These are phyloP conservation scores for Magnaporthales sp. DNA, from an alignment of 2,329 filamentous ascomycete genomes.

Conservation along the genomic window DNA sequence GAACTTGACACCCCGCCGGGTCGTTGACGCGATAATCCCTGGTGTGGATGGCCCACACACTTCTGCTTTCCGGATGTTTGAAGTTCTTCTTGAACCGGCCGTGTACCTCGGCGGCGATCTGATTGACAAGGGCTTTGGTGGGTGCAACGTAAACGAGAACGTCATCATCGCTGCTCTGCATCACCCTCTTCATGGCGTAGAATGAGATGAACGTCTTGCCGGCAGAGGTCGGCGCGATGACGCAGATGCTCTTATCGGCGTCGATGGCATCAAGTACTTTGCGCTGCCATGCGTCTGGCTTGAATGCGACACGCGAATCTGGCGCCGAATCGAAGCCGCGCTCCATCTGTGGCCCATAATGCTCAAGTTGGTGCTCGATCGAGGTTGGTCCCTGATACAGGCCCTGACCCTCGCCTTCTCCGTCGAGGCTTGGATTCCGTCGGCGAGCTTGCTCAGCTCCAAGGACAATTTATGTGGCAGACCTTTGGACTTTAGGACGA, in stretches of 20 bases:
- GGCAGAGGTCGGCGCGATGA: no score
- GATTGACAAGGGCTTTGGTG: constrained; percentile 70
- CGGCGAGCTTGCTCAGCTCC: constrained; percentile 6
- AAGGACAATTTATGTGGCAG: constrained; percentile 8
- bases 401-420: constrained; percentile 1
- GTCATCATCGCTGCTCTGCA: constrained; percentile 59
- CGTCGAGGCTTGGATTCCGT: background rate
- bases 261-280: constrained; percentile 68
- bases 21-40: constrained; percentile 69
- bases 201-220: constrained; percentile 82
- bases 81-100: constrained; percentile 64
- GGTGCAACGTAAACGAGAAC: constrained; percentile 73
- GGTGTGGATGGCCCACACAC: constrained; percentile 73
- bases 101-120: constrained; percentile 68
- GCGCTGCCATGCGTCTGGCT: constrained; percentile 70
- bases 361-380: no score
- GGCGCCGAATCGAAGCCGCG: constrained; percentile 60
- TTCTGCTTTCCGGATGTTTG: constrained; percentile 46
- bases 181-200: constrained; percentile 71
- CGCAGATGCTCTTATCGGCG: constrained; percentile 58
- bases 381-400: background rate
- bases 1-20: constrained; percentile 60
- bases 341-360: constrained; percentile 67
- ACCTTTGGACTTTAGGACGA: constrained; percentile 7
- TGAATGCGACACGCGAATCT: constrained; percentile 60